Base-by-base conservation (phyloP, 2,329 filamentous ascomycete species). In the Aurifilum marmelostoma region DNA sequence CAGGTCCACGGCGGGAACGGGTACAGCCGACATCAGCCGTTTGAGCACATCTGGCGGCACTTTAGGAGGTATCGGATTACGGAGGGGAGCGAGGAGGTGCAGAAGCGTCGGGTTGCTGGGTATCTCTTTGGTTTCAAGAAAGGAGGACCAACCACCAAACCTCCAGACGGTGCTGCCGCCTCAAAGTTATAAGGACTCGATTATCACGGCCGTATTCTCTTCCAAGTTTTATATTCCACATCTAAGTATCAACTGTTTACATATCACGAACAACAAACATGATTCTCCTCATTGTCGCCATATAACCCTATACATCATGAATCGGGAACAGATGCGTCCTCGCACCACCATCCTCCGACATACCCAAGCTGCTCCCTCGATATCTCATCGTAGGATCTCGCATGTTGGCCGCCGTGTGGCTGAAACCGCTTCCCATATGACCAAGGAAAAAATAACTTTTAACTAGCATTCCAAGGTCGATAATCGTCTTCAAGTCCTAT, bases 31-130 rank as follows among this genome's bases (percentile, higher is more conserved):
- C 85, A 88, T 70, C 82, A 83, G 71, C 86, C 86, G 0, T 90
- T 90, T 73, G 87, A 90, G 77, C 87, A 90, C 72, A 89, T 90
- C 63, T 89, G 88, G 84, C 81, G 88, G 64, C 87, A 90, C 77
- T 88, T 89, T 76, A 79, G 88, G 54, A 79, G 87, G 32, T 90
- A 90, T 73, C 78, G 88, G 47, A 90, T 90, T 71, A 90, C 88
- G 0, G 88, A 90, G 75, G 88, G 87, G 0, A 87, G 85, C 67
- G 88, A 90, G 75, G 87, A 90, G 79, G 88, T 90, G 65, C 87
- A 90, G 77, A 89, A 89, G 84, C 80, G 87, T n/a, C 89, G 89
- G 77, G 83, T 90, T 12, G 87, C 86, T 0, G 86, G 84, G 12
- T 88, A 85, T 76, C 72, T 88, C 58, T 76, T 76, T 69, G 74